Evolutionary conservation across 345 rosid genomes (phyloP), one percentile per base, ranked within the genome.

Genomic region (Noccaea bulbosa): DNA sequence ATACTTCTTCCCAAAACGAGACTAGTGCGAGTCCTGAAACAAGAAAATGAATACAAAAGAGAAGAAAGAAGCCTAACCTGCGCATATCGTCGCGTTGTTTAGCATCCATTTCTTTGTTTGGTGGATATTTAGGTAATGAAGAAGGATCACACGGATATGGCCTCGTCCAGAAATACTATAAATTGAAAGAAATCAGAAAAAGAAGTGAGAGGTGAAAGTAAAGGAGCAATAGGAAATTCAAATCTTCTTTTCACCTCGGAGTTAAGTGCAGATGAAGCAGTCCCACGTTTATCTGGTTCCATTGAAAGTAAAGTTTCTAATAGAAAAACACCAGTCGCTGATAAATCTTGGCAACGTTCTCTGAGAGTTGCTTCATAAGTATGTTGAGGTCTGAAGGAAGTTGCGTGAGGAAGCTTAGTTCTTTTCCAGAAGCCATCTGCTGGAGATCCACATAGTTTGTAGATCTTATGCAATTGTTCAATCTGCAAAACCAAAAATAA

Each of bases 31-130:
- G 22, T 22, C 47, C 16, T 58, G 11, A 24, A 35, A 55, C 5
- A 61, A 61, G 22, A 53, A 43, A 34, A 6, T 39, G 5, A 6
- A 66, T 54, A 54, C 33, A 53, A 47, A 62, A 44, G 46, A 39
- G 27, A 43, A 14, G 37, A 20, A 43, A 14, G 37, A 59, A 41
- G 1, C 8, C 58, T 72, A 45, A 89, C 96, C 92, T 83, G 61
- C 83, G 82, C 46, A 77, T 62, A 16, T 84, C 92, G 16, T 89
- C 90, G 2, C 91, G 83, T 27, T 61, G 41, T 79, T 85, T 89
- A 44, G 88, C 96, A 77, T 89, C 93, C 72, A 89, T 82, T 80
- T 89, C 96, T 69, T 81, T 89, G 72, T 82, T 89, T 53, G 96
- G 91, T 50, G 92, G 80, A 74, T 89, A 89, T 76, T 80, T 84